Base-by-base conservation (phyloP, 345 rosid genomes). In the Salix exigua region DNA sequence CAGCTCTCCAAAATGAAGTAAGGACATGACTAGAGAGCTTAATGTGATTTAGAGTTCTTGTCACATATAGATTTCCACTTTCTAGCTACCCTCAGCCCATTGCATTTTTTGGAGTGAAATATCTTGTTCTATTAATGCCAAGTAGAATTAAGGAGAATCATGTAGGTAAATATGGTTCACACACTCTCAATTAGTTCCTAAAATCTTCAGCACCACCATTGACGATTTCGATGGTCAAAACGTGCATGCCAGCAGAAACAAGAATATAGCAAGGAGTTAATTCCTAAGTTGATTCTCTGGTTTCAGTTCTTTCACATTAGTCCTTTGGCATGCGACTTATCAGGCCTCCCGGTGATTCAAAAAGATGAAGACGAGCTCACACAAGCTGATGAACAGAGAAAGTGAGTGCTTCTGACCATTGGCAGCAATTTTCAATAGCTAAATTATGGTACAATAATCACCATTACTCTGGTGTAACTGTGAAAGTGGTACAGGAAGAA, bases 241-340 rank as follows among this genome's bases (percentile, higher is more conserved):
- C 10, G 14, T 42, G 46, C 46, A 42, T 42, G 46, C 46, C 46
- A 42, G 14, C 46, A 42, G 66, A 21, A 26, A 62, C 66, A 62
- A 26, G 28, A n/a, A 13, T 12, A 12, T 0, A 62, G 10, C 14
- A 12, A 26, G 66, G 30, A 21, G 31, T 62, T 8, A 2, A 26
- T 62, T 35, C 25, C 44, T 30, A 31, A 35, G 5, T 40, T 42
- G 53, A 67, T 53, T 12, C 5, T 44, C 66, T 21, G 70, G 16
- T 33, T 68, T 84, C 88, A 88, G 90, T 87, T 83, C 85, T 91
- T 91, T 80, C 73, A 70, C 72, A 78, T 75, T 1, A 80, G 77
- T 81, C 95, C 92, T 23, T 70, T 84, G 66, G 88, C 90, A 0
- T 88, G 95, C 26, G 87, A 86, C 69, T 85, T 86, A 71, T 89